phyloP scores from a whole-genome alignment of 345 rosid genomes.

The Moringa oleifera region DNA sequence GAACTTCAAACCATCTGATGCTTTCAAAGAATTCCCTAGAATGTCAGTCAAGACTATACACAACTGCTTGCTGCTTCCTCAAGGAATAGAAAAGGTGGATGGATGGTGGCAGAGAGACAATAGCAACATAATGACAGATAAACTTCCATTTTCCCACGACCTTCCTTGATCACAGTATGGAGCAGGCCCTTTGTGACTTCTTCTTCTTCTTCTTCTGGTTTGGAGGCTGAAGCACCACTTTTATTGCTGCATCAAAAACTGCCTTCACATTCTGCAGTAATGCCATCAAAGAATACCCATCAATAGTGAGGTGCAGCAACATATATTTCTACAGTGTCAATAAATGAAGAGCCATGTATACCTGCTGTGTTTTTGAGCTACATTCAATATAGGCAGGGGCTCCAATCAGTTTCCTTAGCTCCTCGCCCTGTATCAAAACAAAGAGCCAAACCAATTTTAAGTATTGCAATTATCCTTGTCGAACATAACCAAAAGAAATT shows the following conservation, averaged over 20 bases:
- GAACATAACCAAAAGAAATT: neutral
- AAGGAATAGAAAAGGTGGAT: neutral
- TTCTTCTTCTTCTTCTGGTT: constrained; percentile 81
- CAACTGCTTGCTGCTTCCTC: neutral
- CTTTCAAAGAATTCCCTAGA: neutral
- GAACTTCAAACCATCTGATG: neutral
- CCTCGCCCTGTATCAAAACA: constrained; percentile 68
- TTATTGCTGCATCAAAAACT: constrained; percentile 81
- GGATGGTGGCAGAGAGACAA: neutral
- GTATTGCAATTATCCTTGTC: neutral
- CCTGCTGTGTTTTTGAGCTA: constrained; percentile 95
- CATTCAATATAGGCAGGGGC: constrained; percentile 89
- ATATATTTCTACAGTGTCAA: neutral
- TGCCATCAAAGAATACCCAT: neutral
- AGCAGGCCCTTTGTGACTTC: constrained; percentile 47
- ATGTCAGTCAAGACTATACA: neutral
- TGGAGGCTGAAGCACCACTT: constrained; percentile 84
- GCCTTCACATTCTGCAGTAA: constrained; percentile 70
- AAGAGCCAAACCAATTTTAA: neutral
- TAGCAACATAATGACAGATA: neutral
- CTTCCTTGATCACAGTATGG: constrained; percentile 47
- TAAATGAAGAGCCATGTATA: constrained; percentile 13
- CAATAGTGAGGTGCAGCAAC: neutral
- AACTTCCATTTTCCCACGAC: neutral
- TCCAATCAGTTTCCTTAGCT: constrained; percentile 76